These are phyloP conservation scores for Arxiozyma telluris DNA, from an alignment of 1,139 yeast genomes.

Conservation along the genomic window DNA sequence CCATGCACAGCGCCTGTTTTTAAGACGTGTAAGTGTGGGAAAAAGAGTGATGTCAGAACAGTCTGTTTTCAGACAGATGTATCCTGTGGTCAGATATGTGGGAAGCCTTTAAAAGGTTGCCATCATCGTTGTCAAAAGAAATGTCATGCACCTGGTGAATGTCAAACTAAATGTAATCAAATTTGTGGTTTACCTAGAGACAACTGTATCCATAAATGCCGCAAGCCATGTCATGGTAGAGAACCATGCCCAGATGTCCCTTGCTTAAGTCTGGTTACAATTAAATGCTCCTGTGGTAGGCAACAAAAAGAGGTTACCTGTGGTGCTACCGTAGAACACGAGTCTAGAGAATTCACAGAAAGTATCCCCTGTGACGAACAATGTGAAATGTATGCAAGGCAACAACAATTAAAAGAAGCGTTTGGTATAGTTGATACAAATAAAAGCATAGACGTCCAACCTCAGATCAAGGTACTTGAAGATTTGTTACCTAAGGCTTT, in stretches of 20 bases:
- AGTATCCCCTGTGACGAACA: constrained; percentile 55
- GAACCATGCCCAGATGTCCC: constrained; percentile 42
- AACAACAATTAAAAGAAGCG: constrained; percentile 55
- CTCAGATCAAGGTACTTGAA: constrained; percentile 10
- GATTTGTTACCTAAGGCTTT: constrained; percentile 11
- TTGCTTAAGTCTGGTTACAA: constrained; percentile 44
- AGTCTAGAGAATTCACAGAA: constrained; percentile 20
- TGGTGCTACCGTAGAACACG: constrained; percentile 37
- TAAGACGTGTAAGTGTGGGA: constrained; percentile 67
- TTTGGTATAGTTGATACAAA: constrained; percentile 32
- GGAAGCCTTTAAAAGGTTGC: constrained; percentile 50
- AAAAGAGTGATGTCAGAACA: constrained; percentile 43
- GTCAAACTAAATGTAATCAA: constrained; percentile 42
- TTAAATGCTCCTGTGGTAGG: constrained; percentile 62
- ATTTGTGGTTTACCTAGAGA: constrained; percentile 43
- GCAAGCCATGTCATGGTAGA: constrained; percentile 55
- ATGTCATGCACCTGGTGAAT: constrained; percentile 35
- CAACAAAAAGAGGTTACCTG: constrained; percentile 41
- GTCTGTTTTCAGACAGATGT: constrained; percentile 63
- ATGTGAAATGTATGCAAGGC: constrained; percentile 57
- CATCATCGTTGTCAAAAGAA: constrained; percentile 55
- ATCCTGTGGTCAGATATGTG: constrained; percentile 67
- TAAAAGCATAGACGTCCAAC: constrained; percentile 10
- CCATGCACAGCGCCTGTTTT: constrained; percentile 63
- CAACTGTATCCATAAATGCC: constrained; percentile 59